Evolutionary conservation across 306 rosid species (phyloP).

Genomic region (Prunus salicina): DNA sequence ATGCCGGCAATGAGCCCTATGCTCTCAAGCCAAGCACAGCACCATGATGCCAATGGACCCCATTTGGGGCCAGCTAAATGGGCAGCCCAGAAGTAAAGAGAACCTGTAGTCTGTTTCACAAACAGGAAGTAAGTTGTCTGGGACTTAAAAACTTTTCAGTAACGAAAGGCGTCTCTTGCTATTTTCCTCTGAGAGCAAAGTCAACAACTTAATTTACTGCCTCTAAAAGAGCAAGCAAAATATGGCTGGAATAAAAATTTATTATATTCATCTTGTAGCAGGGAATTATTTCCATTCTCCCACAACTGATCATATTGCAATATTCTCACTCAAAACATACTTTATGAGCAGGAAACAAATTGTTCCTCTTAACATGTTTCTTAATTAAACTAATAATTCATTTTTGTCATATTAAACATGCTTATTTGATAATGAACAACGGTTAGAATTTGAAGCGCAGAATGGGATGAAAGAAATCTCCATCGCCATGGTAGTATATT

Average conservation of each 20-base stretch:
- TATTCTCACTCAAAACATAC: neutral
- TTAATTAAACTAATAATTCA: neutral
- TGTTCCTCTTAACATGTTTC: neutral
- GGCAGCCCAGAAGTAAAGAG: conserved; percentile 94
- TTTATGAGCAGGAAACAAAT: too few relatives aligned
- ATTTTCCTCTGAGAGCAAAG: neutral
- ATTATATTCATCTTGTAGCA: too few relatives aligned
- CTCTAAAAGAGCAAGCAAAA: too few relatives aligned
- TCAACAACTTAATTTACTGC: too few relatives aligned
- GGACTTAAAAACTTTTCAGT: neutral
- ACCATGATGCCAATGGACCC: conserved; percentile 97
- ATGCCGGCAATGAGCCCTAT: conserved; percentile 84
- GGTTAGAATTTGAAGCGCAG: neutral
- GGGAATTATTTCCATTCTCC: neutral
- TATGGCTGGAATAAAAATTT: too few relatives aligned
- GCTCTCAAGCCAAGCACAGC: conserved; percentile 91
- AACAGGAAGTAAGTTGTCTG: conserved; percentile 7
- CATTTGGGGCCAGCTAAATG: conserved; percentile 89
- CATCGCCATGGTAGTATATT: neutral
- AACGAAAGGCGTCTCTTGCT: neutral
- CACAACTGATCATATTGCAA: neutral
- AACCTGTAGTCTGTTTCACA: conserved; percentile 72
- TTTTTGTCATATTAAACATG: neutral
- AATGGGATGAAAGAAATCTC: neutral
- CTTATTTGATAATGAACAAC: neutral